These are phyloP conservation scores for Kazachstania kunashirensis DNA, from an alignment of 805 yeast species.

Conservation along the genomic window DNA sequence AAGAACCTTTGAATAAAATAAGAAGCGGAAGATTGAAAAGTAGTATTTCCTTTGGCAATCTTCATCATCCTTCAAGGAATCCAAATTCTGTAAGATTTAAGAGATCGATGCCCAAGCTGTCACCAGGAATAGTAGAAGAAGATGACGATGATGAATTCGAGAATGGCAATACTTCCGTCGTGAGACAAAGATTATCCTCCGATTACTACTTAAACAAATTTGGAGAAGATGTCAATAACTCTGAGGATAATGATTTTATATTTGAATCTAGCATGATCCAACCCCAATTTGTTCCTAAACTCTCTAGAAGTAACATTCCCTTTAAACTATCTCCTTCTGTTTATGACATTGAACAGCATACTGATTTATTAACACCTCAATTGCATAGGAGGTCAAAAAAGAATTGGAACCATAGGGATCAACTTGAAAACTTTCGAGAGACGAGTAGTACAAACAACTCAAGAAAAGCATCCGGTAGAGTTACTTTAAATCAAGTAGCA, in stretches of 20 bases:
- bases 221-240: constrained; percentile 10
- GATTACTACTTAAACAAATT: constrained; percentile 8
- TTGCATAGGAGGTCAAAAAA: constrained; percentile 19
- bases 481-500: neutral
- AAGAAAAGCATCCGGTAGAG: neutral
- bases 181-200: neutral
- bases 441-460: neutral
- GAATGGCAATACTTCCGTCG: constrained; percentile 5
- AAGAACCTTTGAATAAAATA: neutral
- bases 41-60: constrained; percentile 23
- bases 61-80: constrained; percentile 14
- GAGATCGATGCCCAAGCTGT: constrained; percentile 21
- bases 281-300: constrained; percentile 21
- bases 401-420: constrained; percentile 11
- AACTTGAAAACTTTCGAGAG: constrained; percentile 20
- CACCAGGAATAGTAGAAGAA: constrained; percentile 10
- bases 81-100: constrained; percentile 17
- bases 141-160: constrained; percentile 3
- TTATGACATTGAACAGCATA: constrained; percentile 21
- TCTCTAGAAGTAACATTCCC: constrained; percentile 6
- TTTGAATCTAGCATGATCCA: constrained; percentile 20
- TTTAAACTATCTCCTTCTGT: constrained; percentile 20
- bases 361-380: constrained; percentile 22
- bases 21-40: constrained; percentile 10
- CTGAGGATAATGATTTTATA: constrained; percentile 16